Evolutionary conservation across 306 rosid genomes (phyloP), one percentile per base, ranked within the genome.

Genomic region (Begonia fuchsioides): DNA sequence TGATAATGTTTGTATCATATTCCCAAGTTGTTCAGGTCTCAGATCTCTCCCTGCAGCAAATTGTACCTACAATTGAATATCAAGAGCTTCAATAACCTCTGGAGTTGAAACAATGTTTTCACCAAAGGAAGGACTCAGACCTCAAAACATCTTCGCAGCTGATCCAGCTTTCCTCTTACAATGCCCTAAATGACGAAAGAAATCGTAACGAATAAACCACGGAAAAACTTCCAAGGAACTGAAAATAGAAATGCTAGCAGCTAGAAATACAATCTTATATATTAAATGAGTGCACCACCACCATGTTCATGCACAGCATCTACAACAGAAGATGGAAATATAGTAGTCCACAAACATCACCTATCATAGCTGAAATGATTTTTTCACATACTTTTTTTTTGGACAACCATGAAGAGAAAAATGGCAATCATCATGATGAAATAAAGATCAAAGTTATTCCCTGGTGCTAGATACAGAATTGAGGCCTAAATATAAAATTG

Each of bases 31-130:
- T 46, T 72, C 95, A 48, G 95, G 98, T 72, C 87, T 82, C 61
- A 74, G 78, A 70, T 90, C 98, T 68, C 98, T 90, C 55, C 98
- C 95, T 1, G 95, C 95, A 54, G 95, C 94, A 79, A 90, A 85
- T 63, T 90, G 98, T 61, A 90, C 95, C 98, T 85, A 69, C 72
- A 66, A 10, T 18, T 59, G 51, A 57, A 58, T 58, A 59, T 17
- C 9, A 54, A 15, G 26, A 11, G 32, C 17, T 40, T 51, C 43
- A 47, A n/a, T n/a, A 19, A 50, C 15, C 11, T 38, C 41, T 13
- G 15, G 14, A 58, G 18, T 13, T 20, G 6, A 11, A 17, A 52
- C 12, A 57, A 10, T 39, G 39, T 32, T 57, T 26, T 41, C n/a
- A 10, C 45, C 17, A 13, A 55, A 44, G 35, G 43, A 67, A 7